Base-by-base conservation (phyloP, 164 flowering plant species). In the Piper longum region DNA sequence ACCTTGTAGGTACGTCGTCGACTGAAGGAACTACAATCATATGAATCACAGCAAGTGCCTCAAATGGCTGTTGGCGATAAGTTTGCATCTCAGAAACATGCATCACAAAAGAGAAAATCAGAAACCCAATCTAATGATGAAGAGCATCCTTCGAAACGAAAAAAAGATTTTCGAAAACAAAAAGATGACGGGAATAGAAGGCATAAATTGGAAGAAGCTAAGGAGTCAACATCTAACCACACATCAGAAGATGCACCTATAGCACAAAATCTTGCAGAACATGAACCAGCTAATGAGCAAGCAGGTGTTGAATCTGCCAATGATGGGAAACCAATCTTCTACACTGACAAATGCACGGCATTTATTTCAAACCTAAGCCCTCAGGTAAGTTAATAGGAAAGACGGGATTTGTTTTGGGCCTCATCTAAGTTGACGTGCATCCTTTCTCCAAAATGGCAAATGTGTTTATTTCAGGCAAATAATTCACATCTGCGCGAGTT, bases 281-380 rank as follows among this genome's bases (percentile, higher is more conserved):
- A 48, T 48, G 52, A 48, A 48, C 52, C 52, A 43, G 39, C 57
- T 44, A 71, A 63, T 62, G 81, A 71, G 41, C 73, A 73, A 59
- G 74, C 39, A 41, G 75, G 76, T 64, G 78, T 72, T 54, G 14
- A 69, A 5, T 13, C 67, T 9, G 56, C 68, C 40, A 73, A 68
- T 19, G 87, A 76, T 63, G 39, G 59, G 26, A 69, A 69, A 40
- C 58, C 62, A 8, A 71, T 67, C 62, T 39, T 54, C 9, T 86
- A 76, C 64, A 77, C 71, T 11, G 97, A 95, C 65, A 80, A 85
- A 65, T 91, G 99, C 79, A 95, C 99, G 61, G 93, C 78, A 56
- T 95, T 95, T 73, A 59, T 95, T 56, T 91, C 97, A 52, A 95
- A 91, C 72, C 75, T 95, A 56, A 69, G 61, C 64, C 60, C 74